A percentile compares a stretch with the other conserved stretches of the same genome.
phyloP scores from a whole-genome alignment of 2,329 filamentous ascomycete genomes.

The Aureobasidium namibiae region DNA sequence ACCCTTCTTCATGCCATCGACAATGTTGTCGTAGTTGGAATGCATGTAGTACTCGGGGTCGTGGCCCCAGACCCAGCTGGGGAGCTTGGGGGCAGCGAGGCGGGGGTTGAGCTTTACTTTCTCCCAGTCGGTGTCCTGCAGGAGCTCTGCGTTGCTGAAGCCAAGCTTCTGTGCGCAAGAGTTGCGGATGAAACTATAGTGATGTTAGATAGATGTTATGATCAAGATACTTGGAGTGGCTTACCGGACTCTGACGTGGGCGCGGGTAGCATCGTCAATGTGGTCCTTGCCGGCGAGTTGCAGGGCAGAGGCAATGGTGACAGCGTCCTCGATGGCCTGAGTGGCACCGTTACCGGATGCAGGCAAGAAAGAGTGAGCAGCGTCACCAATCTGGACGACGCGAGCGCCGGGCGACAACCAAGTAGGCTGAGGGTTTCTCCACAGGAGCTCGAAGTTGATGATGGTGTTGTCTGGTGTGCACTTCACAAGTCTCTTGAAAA shows the following conservation, averaged over 20 bases:
- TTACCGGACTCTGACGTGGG: constrained; percentile 35
- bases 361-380: constrained; percentile 38
- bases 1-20: constrained; percentile 34
- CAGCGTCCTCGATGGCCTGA: constrained; percentile 40
- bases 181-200: constrained; percentile 36
- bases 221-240: constrained; percentile 4
- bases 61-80: constrained; percentile 39
- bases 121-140: constrained; percentile 42
- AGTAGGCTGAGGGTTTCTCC: constrained; percentile 34
- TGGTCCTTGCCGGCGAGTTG: constrained; percentile 35
- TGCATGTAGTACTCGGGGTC: constrained; percentile 39
- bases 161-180: constrained; percentile 42
- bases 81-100: constrained; percentile 35
- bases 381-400: constrained; percentile 38
- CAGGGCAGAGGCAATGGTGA: constrained; percentile 38
- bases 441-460: constrained; percentile 40
- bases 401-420: constrained; percentile 37
- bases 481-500: constrained; percentile 38
- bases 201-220: constrained; percentile 2
- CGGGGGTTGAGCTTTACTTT: constrained; percentile 39
- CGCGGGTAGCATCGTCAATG: constrained; percentile 31
- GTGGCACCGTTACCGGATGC: constrained; percentile 39
- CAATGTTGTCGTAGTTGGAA: constrained; percentile 35
- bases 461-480: constrained; percentile 38
- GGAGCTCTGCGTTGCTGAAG: constrained; percentile 39